Conservation (phyloP, 2,329 filamentous ascomycete genomes). For the Xylaria sp. region DNA sequence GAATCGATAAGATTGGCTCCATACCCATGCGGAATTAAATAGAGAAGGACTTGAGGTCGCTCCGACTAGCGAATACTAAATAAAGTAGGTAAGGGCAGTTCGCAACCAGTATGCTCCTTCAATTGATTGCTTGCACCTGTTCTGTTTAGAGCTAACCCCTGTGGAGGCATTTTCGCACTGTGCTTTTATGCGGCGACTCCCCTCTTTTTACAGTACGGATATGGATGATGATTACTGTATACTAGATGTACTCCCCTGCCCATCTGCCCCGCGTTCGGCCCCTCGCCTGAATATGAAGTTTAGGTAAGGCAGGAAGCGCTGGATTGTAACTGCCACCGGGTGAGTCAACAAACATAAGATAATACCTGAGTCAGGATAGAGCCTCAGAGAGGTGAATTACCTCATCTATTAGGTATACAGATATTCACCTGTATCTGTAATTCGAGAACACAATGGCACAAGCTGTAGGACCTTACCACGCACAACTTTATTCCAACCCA, state of each 20-base stretch:
- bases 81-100: too few species aligned
- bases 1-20: too few species aligned
- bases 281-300: conserved; percentile 18
- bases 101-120: too few species aligned
- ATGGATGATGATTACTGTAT: conserved; percentile 19
- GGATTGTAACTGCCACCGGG: conserved; percentile 18
- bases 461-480: conserved; percentile 36
- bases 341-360: conserved; percentile 34
- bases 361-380: not conserved
- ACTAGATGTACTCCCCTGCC: not conserved
- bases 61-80: too few species aligned
- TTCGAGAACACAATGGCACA: conserved; percentile 34
- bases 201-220: conserved; percentile 1
- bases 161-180: conserved; percentile 3
- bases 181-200: not conserved
- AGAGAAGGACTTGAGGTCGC: too few species aligned
- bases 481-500: not conserved
- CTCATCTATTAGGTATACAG: conserved; percentile 32
- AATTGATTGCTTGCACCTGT: too few species aligned
- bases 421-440: not conserved
- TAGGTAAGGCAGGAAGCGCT: conserved; percentile 5
- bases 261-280: conserved; percentile 34
- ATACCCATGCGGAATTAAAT: too few species aligned
- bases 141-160: not conserved
- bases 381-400: conserved; percentile 26